These are phyloP conservation scores for Albatrellus ellisii DNA, from an alignment of 768 basidiomycete species.

Conservation along the genomic window DNA sequence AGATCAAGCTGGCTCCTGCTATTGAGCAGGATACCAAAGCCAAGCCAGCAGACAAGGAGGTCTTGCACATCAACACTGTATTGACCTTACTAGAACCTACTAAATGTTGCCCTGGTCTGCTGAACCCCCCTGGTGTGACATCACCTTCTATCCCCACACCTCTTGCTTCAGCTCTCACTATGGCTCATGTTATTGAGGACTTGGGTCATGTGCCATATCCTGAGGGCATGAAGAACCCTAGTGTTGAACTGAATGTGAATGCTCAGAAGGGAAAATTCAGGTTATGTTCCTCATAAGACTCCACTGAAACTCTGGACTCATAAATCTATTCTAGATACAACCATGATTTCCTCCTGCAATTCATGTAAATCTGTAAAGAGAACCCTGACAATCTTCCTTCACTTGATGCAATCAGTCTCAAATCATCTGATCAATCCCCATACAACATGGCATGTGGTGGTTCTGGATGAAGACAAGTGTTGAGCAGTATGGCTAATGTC, in stretches of 20 bases:
- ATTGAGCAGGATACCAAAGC: conserved; percentile 20
- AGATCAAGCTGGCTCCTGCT: conserved; percentile 17
- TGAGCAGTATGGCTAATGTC: conserved; percentile 16
- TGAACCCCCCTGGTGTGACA: conserved; percentile 50
- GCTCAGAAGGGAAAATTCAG: conserved; percentile 84
- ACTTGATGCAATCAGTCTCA: conserved; percentile 83
- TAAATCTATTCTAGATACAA: conserved; percentile 53
- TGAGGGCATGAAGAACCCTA: conserved; percentile 70
- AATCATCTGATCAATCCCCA: conserved; percentile 48
- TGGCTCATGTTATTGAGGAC: conserved; percentile 79
- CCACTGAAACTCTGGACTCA: background rate
- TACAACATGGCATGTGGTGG: conserved; percentile 45
- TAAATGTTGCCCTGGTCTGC: conserved; percentile 50
- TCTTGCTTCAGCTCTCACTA: conserved; percentile 56
- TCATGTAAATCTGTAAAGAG: conserved; percentile 90
- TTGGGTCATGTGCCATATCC: conserved; percentile 71
- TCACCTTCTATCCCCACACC: conserved; percentile 28
- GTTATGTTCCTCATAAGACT: conserved; percentile 22
- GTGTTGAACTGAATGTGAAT: conserved; percentile 70
- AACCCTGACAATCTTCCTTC: conserved; percentile 86
- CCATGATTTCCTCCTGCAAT: conserved; percentile 94
- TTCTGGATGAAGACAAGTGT: conserved; percentile 46
- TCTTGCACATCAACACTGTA: conserved; percentile 55
- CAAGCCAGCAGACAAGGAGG: conserved; percentile 36
- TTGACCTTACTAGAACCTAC: conserved; percentile 29